Evolutionary conservation across 768 basidiomycete species (phyloP).

Genomic region (Suillus plorans): DNA sequence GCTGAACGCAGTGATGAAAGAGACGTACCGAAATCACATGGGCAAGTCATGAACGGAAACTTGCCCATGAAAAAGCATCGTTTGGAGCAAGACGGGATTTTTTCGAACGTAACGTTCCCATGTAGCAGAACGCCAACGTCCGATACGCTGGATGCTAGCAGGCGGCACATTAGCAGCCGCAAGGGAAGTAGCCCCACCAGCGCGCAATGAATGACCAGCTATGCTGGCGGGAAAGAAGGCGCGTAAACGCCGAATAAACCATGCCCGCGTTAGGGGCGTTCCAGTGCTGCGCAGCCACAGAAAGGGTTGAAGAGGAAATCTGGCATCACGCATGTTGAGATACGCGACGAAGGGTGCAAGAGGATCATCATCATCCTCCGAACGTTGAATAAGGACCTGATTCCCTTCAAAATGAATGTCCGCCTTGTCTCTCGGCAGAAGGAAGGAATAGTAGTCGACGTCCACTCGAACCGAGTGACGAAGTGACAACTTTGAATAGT

Average conservation of each 20-base stretch:
- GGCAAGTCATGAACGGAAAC: too few species aligned
- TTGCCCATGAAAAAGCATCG: too few species aligned
- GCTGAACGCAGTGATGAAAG: too few species aligned
- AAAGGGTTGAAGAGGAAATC: conserved; percentile 22
- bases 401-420: conserved; percentile 21
- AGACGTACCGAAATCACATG: too few species aligned
- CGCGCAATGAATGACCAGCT: too few species aligned
- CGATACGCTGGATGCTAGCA: too few species aligned
- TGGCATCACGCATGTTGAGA: too few species aligned
- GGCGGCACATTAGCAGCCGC: too few species aligned
- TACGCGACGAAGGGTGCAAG: background rate
- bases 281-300: conserved; percentile 36
- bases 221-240: background rate
- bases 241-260: conserved; percentile 33
- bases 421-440: conserved; percentile 19
- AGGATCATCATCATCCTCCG: background rate
- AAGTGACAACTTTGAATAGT: conserved; percentile 8
- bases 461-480: conserved; percentile 3
- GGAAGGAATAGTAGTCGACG: conserved; percentile 4
- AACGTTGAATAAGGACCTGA: conserved; percentile 7
- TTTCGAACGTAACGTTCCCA: too few species aligned
- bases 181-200: too few species aligned
- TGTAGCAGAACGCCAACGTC: too few species aligned
- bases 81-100: too few species aligned
- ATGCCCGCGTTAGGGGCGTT: conserved; percentile 29